phyloP scores from a whole-genome alignment of 1,284 basidiomycete species.

The Gymnopus androsaceus region DNA sequence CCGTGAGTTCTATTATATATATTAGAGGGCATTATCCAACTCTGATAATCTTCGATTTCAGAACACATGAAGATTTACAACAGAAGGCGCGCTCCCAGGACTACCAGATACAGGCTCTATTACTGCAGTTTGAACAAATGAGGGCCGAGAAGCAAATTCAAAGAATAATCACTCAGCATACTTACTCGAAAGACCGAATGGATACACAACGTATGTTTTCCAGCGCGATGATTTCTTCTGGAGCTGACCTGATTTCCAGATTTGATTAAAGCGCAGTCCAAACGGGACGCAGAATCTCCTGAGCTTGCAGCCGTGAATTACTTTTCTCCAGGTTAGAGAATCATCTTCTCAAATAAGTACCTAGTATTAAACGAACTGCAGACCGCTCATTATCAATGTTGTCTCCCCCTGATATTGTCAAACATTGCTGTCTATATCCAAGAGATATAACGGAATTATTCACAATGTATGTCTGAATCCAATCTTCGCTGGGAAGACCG shows the following conservation, averaged over 20 bases:
- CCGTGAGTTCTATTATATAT: conserved; percentile 42
- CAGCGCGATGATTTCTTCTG: not conserved
- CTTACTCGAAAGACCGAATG: not conserved
- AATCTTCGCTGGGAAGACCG: not conserved
- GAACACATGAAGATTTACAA: conserved; percentile 60
- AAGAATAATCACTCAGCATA: conserved; percentile 36
- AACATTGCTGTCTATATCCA: conserved; percentile 48
- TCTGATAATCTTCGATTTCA: conserved; percentile 26
- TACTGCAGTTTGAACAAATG: conserved; percentile 50
- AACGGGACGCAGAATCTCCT: conserved; percentile 24
- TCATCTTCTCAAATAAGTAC: not conserved
- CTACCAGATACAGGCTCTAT: conserved; percentile 45
- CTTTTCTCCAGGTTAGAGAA: conserved; percentile 32
- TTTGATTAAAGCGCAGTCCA: not conserved
- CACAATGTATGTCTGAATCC: conserved; percentile 42
- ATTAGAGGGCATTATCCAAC: not conserved
- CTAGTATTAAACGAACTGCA: not conserved
- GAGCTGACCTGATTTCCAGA: not conserved
- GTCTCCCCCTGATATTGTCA: conserved; percentile 43
- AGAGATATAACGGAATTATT: conserved; percentile 63
- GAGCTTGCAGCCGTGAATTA: conserved; percentile 34
- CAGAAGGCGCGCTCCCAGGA: conserved; percentile 50
- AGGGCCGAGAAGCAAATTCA: conserved; percentile 43
- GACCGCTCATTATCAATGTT: conserved; percentile 2
- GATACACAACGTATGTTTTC: conserved; percentile 9